Base-by-base conservation (phyloP, 495 filamentous ascomycete species). In the Neohortaea acidophila region DNA sequence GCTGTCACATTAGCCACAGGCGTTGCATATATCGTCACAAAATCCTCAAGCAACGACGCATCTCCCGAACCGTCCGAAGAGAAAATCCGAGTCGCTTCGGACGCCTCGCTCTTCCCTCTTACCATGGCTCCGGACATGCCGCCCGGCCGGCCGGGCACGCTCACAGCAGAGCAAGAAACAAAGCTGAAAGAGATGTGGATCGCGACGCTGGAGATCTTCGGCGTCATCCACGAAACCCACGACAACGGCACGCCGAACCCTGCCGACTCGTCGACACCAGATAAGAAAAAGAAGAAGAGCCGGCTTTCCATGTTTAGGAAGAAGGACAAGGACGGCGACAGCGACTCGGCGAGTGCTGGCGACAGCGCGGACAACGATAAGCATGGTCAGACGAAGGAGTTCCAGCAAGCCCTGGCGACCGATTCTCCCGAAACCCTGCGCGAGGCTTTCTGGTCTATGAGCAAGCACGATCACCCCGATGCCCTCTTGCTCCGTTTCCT, bases 391-490 rank as follows among this genome's bases (percentile, higher is more conserved):
- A 79, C 69, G 3, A 87, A 87, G 63, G 75, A 82, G 17, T 96
- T 84, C 57, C 72, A 81, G 45, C 72, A 84, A 21, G 80, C 83
- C 0, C 58, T 96, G 2, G 75, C 76, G 11, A 78, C 68, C 27
- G 68, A 81, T 47, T 62, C 74, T 2, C 84, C 87, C 2, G 82
- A 86, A 47, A 68, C 79, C 34, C 70, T 97, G 45, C 72, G 89
- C 20, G 64, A 67, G 2, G 76, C 84, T 2, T 84, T 94, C 59
- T 97, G 89, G 89, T 70, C 65, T 41, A 94, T 97, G 89, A 74
- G 87, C 23, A 96, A 96, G 63, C 79, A 84, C 48, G 91, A 97
- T 55, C 70, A 94, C 56, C 89, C 89, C 1, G 89, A 97, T 56
- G 77, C 71, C 6, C 66, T 97, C 19, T 65, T 94, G 10, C 64